A percentile compares a stretch with the other conserved stretches of the same genome.
These are phyloP conservation scores for Akanthomyces lecanii DNA, from an alignment of 2,329 filamentous ascomycete genomes.

Conservation along the genomic window DNA sequence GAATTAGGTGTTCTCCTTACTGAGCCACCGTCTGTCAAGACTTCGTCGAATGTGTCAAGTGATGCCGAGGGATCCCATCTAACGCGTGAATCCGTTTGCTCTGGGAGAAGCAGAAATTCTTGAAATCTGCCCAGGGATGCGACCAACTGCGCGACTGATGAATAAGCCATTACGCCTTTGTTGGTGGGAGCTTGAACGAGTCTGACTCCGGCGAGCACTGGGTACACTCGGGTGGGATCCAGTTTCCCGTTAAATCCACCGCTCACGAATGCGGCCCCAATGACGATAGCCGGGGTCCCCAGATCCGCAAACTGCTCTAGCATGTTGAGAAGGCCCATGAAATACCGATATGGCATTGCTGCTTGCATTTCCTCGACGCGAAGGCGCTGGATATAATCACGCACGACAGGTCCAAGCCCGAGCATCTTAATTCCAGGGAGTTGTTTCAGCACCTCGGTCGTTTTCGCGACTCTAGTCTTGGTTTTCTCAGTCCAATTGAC, in stretches of 20 bases:
- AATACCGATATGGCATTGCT: neutral
- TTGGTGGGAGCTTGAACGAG: neutral
- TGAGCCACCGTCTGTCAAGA: neutral
- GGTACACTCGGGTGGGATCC: neutral
- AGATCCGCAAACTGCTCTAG: neutral
- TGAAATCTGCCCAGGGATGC: neutral
- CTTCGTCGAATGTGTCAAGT: too few relatives aligned
- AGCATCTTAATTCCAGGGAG: conserved; percentile 9
- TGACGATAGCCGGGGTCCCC: neutral
- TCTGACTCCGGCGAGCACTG: neutral
- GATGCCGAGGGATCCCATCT: neutral
- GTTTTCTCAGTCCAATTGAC: neutral
- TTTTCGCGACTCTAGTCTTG: neutral
- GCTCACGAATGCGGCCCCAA: conserved; percentile 1
- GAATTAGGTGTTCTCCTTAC: neutral
- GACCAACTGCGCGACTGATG: neutral
- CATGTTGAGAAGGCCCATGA: neutral
- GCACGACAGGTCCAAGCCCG: neutral
- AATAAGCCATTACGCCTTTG: neutral
- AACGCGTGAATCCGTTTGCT: neutral
- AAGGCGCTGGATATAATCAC: neutral
- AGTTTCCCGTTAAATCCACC: neutral
- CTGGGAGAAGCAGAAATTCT: neutral
- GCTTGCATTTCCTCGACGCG: neutral
- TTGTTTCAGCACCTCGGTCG: neutral